Conservation (phyloP, 495 filamentous ascomycete species). For the Terfezia boudieri region DNA sequence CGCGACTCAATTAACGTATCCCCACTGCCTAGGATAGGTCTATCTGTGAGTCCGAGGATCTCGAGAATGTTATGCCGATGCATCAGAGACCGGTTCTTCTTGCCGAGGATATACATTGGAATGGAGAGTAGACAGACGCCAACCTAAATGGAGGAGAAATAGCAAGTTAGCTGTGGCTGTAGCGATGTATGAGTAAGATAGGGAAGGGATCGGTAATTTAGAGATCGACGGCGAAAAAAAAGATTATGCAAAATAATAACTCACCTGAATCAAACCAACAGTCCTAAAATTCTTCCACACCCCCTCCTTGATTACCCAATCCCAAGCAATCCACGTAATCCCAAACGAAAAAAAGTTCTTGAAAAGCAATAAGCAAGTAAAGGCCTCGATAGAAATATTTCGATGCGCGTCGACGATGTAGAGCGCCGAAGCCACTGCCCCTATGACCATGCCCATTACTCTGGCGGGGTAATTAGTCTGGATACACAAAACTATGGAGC, state of each 20-base stretch:
- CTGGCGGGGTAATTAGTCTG: no score
- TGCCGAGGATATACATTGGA: conserved; percentile 71
- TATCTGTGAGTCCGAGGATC: conserved; percentile 20
- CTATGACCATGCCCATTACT: conserved; percentile 74
- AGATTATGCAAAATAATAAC: no score
- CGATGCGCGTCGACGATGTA: conserved; percentile 91
- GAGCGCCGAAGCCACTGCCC: conserved; percentile 63
- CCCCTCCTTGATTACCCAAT: conserved; percentile 45
- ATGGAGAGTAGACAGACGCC: conserved; percentile 48
- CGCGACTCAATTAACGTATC: no score
- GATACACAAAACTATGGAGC: conserved; percentile 13
- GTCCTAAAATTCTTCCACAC: conserved; percentile 44
- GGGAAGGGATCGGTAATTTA: no score
- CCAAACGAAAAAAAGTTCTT: conserved; percentile 84
- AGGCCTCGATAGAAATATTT: conserved; percentile 69
- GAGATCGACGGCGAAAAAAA: no score
- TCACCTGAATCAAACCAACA: conserved; percentile 44
- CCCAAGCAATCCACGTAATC: conserved; percentile 57
- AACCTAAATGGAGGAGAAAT: conserved; percentile 15
- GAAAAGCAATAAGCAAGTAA: conserved; percentile 78
- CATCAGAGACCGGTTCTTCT: conserved; percentile 50
- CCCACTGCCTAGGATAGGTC: no score
- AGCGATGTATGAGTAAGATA: no score
- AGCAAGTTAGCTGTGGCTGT: no score
- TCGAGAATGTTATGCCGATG: conserved; percentile 47